Percentiles rank a stretch among this genome's conserved stretches.
Conservation (phyloP, 2,329 filamentous ascomycete genomes). For the Scedosporium boydii region DNA sequence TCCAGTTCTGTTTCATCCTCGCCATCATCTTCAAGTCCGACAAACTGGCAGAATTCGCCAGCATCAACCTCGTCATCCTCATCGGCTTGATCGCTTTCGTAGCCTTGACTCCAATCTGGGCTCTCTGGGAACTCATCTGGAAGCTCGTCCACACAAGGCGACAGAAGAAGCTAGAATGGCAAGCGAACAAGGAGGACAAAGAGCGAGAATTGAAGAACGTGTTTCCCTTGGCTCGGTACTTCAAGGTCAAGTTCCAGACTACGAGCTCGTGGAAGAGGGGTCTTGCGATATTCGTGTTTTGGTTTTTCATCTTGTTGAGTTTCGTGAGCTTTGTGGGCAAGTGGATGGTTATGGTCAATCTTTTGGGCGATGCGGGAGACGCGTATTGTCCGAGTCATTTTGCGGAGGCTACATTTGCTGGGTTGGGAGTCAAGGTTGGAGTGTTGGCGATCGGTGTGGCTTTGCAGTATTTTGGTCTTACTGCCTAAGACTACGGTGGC, state of each 20-base stretch:
- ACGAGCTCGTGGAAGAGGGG: background rate
- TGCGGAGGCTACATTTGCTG: background rate
- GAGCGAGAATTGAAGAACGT: background rate
- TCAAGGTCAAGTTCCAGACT: background rate
- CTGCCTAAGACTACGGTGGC: background rate
- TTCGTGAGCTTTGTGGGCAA: background rate
- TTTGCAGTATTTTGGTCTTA: background rate
- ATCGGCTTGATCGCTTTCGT: background rate
- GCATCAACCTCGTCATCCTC: background rate
- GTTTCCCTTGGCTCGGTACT: background rate
- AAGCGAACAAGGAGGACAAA: background rate
- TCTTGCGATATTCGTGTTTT: background rate
- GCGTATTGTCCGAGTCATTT: background rate
- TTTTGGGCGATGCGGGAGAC: background rate
- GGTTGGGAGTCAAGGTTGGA: background rate
- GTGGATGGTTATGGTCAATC: background rate
- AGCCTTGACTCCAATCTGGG: background rate
- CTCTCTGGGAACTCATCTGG: background rate
- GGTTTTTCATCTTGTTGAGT: background rate
- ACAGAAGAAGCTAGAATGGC: background rate
- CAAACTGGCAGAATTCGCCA: background rate
- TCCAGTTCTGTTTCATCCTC: background rate
- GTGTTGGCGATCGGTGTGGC: background rate
- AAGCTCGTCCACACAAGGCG: background rate
- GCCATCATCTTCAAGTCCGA: background rate